A percentile compares a stretch with the other conserved stretches of the same genome.
Evolutionary conservation across 441 rosid species (phyloP).

Genomic region (Capsella rubella): DNA sequence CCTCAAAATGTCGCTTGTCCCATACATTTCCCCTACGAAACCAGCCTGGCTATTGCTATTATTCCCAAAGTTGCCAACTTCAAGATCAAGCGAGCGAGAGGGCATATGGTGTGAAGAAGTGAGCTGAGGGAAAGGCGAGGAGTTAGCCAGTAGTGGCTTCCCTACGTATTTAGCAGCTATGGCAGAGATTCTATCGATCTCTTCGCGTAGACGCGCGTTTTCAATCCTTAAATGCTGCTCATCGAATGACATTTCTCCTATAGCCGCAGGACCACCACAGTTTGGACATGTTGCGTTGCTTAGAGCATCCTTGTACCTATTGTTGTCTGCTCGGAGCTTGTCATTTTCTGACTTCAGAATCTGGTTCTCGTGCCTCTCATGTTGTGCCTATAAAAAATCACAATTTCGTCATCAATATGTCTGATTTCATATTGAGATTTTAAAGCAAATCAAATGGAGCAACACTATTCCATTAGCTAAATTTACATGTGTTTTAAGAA

Average conservation of each 20-base stretch:
- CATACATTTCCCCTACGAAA: conserved; percentile 77
- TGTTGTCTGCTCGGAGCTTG: conserved; percentile 81
- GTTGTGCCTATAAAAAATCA: conserved; percentile 65
- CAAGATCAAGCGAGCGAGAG: conserved; percentile 74
- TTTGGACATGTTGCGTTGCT: conserved; percentile 83
- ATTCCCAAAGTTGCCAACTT: conserved; percentile 62
- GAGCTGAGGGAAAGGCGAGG: conserved; percentile 58
- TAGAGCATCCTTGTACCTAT: conserved; percentile 85
- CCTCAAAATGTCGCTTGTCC: conserved; percentile 67
- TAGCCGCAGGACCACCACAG: conserved; percentile 91
- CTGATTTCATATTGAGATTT: not conserved
- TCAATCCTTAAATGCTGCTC: conserved; percentile 97
- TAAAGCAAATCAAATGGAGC: not conserved
- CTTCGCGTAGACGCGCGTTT: conserved; percentile 87
- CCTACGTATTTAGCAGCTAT: conserved; percentile 93
- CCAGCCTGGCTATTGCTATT: conserved; percentile 58
- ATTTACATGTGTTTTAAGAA: not conserved
- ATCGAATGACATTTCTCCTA: conserved; percentile 98
- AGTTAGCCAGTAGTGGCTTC: conserved; percentile 65
- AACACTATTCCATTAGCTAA: not conserved
- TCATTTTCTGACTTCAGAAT: conserved; percentile 79
- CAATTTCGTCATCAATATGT: not conserved
- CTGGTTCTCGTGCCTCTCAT: conserved; percentile 83
- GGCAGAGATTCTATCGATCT: conserved; percentile 91
- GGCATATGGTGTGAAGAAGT: conserved; percentile 47